Conservation (phyloP, 1,139 yeast species). For the Kodamaea anthophila region DNA sequence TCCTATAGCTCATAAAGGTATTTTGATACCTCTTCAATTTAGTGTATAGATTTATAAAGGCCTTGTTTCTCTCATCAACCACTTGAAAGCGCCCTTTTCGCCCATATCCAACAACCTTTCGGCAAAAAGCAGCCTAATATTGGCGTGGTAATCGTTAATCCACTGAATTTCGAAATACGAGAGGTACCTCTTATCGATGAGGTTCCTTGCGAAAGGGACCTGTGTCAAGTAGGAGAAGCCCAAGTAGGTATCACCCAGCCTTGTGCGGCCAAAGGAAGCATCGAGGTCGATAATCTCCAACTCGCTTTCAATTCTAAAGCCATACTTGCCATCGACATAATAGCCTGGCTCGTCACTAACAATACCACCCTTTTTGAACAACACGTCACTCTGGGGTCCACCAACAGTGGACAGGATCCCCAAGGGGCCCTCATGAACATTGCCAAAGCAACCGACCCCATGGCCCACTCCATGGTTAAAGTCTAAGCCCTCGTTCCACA, state of each 20-base stretch:
- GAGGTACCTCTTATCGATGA: conserved; percentile 37
- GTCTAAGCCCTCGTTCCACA: conserved; percentile 49
- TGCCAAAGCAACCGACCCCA: conserved; percentile 52
- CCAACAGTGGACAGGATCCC: conserved; percentile 36
- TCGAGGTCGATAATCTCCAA: conserved; percentile 36
- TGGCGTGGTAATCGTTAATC: conserved; percentile 44
- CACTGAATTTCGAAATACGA: conserved; percentile 39
- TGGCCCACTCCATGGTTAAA: conserved; percentile 59
- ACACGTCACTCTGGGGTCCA: conserved; percentile 27
- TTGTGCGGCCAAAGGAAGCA: conserved; percentile 27
- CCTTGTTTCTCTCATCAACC: conserved; percentile 35
- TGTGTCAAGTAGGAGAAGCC: conserved; percentile 47
- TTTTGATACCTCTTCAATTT: conserved; percentile 2
- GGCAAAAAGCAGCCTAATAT: conserved; percentile 32
- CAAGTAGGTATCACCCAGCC: conserved; percentile 30
- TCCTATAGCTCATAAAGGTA: too few relatives aligned
- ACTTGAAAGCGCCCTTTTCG: conserved; percentile 30
- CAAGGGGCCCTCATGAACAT: conserved; percentile 53
- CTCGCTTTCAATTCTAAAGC: conserved; percentile 51
- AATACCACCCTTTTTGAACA: conserved; percentile 43
- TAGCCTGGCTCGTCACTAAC: conserved; percentile 55
- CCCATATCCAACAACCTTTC: conserved; percentile 32
- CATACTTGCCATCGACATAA: conserved; percentile 46
- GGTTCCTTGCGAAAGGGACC: conserved; percentile 47
- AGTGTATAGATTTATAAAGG: conserved; percentile 1